Percentiles rank a stretch among this genome's conserved stretches.
Conservation (phyloP, 176 grass and related monocot species). For the Luzula sylvatica region DNA sequence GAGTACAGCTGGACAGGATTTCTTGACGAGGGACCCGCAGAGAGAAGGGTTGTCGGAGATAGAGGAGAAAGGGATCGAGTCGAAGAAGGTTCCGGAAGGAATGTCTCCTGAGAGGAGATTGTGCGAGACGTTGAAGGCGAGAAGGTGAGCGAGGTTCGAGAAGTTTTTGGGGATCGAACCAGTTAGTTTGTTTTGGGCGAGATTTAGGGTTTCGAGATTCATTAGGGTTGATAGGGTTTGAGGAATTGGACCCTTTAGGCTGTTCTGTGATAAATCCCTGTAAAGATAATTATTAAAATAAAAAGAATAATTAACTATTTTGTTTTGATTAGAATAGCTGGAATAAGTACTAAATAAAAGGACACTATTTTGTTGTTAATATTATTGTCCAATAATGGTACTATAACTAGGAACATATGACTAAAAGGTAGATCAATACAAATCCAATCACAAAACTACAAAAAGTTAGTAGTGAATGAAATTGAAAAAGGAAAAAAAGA, state of each 20-base stretch:
- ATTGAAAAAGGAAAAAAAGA: constrained; percentile 2
- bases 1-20: constrained; percentile 59
- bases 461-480: not conserved
- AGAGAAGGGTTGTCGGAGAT: constrained; percentile 67
- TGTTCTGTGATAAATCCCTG: constrained; percentile 94
- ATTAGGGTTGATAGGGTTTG: constrained; percentile 47
- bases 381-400: too few relatives aligned
- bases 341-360: not conserved
- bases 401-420: not conserved
- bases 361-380: too few relatives aligned
- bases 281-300: not conserved
- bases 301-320: not conserved
- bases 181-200: constrained; percentile 66
- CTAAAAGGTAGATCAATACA: not conserved
- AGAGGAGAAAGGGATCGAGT: constrained; percentile 68
- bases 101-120: constrained; percentile 84
- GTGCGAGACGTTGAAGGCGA: constrained; percentile 73
- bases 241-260: constrained; percentile 71
- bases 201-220: constrained; percentile 51
- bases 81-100: constrained; percentile 83
- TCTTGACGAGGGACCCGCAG: constrained; percentile 79
- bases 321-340: constrained; percentile 4
- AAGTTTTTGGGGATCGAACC: constrained; percentile 72
- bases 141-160: constrained; percentile 59
- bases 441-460: not conserved